Conservation (phyloP, 805 yeast species). For the Cyberlindnera americana region DNA sequence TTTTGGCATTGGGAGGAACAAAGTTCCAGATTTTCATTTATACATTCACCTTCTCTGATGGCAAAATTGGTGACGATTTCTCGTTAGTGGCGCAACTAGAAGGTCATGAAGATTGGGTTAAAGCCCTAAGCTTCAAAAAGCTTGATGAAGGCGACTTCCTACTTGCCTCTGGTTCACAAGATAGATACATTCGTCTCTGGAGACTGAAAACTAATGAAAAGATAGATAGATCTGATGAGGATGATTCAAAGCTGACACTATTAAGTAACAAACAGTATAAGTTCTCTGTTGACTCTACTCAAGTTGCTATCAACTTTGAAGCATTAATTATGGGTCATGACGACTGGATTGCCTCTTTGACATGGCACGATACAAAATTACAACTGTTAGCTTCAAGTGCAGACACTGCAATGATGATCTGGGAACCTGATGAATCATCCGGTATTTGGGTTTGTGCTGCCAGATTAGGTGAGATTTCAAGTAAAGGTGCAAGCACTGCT, state of each 20-base stretch:
- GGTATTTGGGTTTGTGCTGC: slow-evolving; percentile 86
- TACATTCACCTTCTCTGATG: slow-evolving; percentile 33
- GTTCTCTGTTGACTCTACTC: slow-evolving; percentile 38
- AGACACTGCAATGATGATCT: slow-evolving; percentile 87
- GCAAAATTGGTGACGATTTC: slow-evolving; percentile 24
- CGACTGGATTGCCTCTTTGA: slow-evolving; percentile 88
- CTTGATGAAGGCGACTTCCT: slow-evolving; percentile 49
- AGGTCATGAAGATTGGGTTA: slow-evolving; percentile 98
- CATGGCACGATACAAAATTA: slow-evolving; percentile 64
- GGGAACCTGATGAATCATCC: slow-evolving; percentile 84
- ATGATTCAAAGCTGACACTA: slow-evolving; percentile 45
- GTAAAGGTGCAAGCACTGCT: slow-evolving; percentile 97
- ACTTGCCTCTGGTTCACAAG: slow-evolving; percentile 90
- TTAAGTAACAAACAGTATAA: slow-evolving; percentile 72
- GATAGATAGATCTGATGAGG: slow-evolving; percentile 57
- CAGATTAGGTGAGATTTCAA: slow-evolving; percentile 86
- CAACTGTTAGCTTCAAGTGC: slow-evolving; percentile 82
- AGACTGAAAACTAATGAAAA: slow-evolving; percentile 54
- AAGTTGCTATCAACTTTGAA: slow-evolving; percentile 71
- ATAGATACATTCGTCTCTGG: slow-evolving; percentile 90
- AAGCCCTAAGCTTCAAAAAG: slow-evolving; percentile 57
- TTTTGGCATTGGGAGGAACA: slow-evolving; percentile 76
- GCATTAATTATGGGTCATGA: slow-evolving; percentile 97
- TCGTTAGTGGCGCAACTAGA: slow-evolving; percentile 50
- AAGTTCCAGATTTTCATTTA: slow-evolving; percentile 50